Conservation (phyloP, 202 grass and related monocot genomes). For the Eragrostis tef region DNA sequence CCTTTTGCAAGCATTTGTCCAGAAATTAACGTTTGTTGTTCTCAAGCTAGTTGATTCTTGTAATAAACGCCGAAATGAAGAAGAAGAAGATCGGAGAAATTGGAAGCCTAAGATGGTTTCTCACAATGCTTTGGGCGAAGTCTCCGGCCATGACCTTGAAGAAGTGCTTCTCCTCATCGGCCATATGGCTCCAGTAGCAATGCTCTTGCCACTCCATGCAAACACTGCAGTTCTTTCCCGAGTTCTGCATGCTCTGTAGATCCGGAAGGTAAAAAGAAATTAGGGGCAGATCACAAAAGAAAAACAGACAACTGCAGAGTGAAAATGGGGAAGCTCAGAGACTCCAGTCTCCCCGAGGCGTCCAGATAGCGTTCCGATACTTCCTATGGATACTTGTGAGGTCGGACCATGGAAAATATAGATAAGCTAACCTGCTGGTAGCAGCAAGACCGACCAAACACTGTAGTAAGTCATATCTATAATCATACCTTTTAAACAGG, state of each 20-base stretch:
- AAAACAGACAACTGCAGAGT: background rate
- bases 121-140: slow-evolving; percentile 50
- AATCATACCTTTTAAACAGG: no score
- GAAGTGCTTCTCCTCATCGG: slow-evolving; percentile 50
- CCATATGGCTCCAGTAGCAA: slow-evolving; percentile 59
- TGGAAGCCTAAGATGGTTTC: background rate
- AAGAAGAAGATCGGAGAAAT: background rate
- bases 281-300: background rate
- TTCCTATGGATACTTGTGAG: background rate
- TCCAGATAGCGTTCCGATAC: background rate
- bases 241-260: slow-evolving; percentile 7
- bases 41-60: background rate
- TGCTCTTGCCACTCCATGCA: slow-evolving; percentile 56
- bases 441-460: background rate
- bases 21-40: background rate
- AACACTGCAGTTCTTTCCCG: slow-evolving; percentile 33
- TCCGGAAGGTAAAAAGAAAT: background rate
- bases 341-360: slow-evolving; percentile 16
- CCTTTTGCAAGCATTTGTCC: background rate
- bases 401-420: background rate
- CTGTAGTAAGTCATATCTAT: background rate
- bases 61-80: background rate
- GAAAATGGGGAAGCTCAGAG: background rate
- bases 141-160: slow-evolving; percentile 50
- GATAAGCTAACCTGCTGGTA: background rate